Evolutionary conservation across 495 filamentous ascomycete genomes (phyloP), one percentile per base, ranked within the genome.

Genomic region (Talaromyces stipitatus): DNA sequence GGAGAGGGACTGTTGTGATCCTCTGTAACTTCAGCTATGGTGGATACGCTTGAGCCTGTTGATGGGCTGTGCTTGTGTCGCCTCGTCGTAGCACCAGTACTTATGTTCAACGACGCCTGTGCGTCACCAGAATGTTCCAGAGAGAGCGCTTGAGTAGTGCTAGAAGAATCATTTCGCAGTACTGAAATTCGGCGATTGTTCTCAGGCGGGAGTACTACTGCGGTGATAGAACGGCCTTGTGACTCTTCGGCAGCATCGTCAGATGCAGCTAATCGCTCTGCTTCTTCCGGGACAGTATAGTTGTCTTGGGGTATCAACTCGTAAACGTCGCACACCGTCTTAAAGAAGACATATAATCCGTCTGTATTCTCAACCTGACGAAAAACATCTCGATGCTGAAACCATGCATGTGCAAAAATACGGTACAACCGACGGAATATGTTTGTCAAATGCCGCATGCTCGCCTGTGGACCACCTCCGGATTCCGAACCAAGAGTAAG

Each of bases 331-430:
- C 91, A 96, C 28, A 97, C 92, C 0, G 87, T 95, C 78, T 97
- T 97, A 78, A 97, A 97, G 58, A 98, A 87, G 36, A 94, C 79
- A 67, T 97, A 98, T 2, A 98, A 71, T 9, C 94, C 94, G 47
- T 87, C 87, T 66, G 88, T 81, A 11, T 80, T 80, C 69, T 98
- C 95, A n/a, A 97, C 87, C 36, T 88, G 84, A 91, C 92, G 97
- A 66, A 97, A 98, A n/a, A 95, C 86, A 50, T 84, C 84, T 18
- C 91, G 83, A 66, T 98, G 94, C 69, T 96, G 91, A 69, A 96
- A 98, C 94, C 94, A 98, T 10, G 94, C 94, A 64, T 98, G 94
- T 51, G 94, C 95, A 66, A 97, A 97, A 67, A 98, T 97, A 47
- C 94, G 82, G 69, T 98, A 96, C 51, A 97, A 80, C 7, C 94